Conservation (phyloP, 371 early-diverging fungal genomes). For the Fennellomyces sp. region DNA sequence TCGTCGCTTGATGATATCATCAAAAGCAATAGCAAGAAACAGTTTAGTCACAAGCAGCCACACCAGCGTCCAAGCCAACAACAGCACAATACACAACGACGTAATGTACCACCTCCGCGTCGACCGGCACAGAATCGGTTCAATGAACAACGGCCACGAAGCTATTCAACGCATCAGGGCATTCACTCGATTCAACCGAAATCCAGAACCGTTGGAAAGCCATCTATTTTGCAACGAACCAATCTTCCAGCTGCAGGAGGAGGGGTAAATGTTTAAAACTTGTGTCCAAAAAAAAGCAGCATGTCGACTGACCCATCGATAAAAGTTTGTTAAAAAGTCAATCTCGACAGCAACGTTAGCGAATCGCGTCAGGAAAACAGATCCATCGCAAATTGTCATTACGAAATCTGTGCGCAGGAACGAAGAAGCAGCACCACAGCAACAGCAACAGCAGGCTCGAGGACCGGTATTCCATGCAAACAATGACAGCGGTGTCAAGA, state of each 20-base stretch:
- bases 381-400: constrained; percentile 23
- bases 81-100: neutral
- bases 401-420: constrained; percentile 11
- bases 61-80: neutral
- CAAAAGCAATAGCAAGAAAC: constrained; percentile 9
- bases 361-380: neutral
- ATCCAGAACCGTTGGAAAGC: neutral
- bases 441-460: neutral
- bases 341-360: neutral
- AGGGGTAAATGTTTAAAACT: neutral
- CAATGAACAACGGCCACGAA: neutral
- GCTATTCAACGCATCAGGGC: neutral
- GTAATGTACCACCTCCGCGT: neutral
- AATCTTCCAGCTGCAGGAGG: neutral
- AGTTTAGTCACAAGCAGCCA: neutral
- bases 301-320: too few species aligned
- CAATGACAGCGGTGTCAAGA: neutral
- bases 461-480: neutral
- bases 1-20: constrained; percentile 27
- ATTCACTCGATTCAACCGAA: neutral
- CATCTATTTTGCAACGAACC: constrained; percentile 1
- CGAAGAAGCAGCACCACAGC: neutral
- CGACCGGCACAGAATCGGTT: neutral
- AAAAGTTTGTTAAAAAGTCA: neutral
- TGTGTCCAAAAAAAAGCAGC: neutral